phyloP scores from a whole-genome alignment of 768 basidiomycete genomes.

The Pleurotus sapidus region DNA sequence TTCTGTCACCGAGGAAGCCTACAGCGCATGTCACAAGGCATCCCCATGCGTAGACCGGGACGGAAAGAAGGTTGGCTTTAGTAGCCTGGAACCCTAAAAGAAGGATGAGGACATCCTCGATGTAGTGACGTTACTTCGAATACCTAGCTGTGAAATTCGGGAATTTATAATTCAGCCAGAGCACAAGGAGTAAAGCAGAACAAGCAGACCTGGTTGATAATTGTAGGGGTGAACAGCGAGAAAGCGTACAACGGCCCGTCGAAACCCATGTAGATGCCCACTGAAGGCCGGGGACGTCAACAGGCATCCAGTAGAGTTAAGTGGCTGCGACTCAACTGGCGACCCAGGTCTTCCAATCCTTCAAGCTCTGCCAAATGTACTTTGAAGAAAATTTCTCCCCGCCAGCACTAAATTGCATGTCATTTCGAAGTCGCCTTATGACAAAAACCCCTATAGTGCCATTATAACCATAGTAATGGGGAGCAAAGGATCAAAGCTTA shows the following conservation, averaged over 20 bases:
- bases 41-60: slow-evolving; percentile 75
- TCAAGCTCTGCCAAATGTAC: slow-evolving; percentile 58
- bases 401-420: slow-evolving; percentile 63
- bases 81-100: slow-evolving; percentile 56
- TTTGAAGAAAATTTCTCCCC: slow-evolving; percentile 52
- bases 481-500: slow-evolving; percentile 19
- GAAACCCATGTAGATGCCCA: slow-evolving; percentile 72
- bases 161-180: background rate
- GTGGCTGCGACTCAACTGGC: slow-evolving; percentile 43
- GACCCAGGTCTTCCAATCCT: slow-evolving; percentile 74
- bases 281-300: slow-evolving; percentile 24
- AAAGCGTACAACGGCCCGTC: slow-evolving; percentile 57
- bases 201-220: slow-evolving; percentile 52
- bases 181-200: background rate
- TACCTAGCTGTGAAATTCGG: slow-evolving; percentile 30
- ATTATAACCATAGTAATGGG: background rate
- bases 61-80: slow-evolving; percentile 68
- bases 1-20: slow-evolving; percentile 61
- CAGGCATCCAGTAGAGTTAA: too few species aligned
- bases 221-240: slow-evolving; percentile 49
- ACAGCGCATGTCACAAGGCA: slow-evolving; percentile 62
- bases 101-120: background rate
- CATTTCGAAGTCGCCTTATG: slow-evolving; percentile 60
- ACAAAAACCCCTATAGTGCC: slow-evolving; percentile 50
- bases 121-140: background rate